Evolutionary conservation across 164 flowering plant genomes (phyloP), one percentile per base, ranked within the genome.

Genomic region (Warburgia ugandensis): DNA sequence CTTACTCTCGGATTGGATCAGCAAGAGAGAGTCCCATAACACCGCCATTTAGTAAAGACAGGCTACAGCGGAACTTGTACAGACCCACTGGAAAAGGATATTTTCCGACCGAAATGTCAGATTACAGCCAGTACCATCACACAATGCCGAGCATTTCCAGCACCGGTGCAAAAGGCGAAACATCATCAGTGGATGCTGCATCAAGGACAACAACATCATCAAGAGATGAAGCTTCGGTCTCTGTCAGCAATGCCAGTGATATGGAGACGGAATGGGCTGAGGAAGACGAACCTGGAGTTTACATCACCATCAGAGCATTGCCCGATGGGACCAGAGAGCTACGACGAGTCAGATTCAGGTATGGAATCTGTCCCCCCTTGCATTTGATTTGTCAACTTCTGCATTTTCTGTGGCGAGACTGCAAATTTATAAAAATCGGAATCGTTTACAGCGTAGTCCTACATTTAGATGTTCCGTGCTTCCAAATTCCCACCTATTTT

Each of bases 311-410:
- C 57, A 79, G 97, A 61, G 96, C 91, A 52, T 58, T 86, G 39
- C 76, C 77, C 0, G 97, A 94, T 57, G 99, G 99, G 44, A 77
- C 84, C 0, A 74, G 96, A 60, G 99, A 94, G 72, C 88, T 94
- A 10, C 74, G 97, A 28, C 89, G 99, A 8, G 95, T 94, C 37
- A 73, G 97, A 72, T 94, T 94, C 88, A 86, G 97, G 99, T 89
- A 77, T 43, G 5, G 3, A 11, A 26, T 17, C 28, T 13, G 20
- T 14, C 20, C 9, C 26, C 46, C 9, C 45, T 25, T 20, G 12
- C 46, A 32, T 32, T 32, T 32, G 7, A 0, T 32, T n/a, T n/a
- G n/a, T n/a, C n/a, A n/a, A n/a, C n/a, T n/a, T n/a, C n/a, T n/a
- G n/a, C n/a, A n/a, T n/a, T n/a, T n/a, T n/a, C n/a, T n/a, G n/a